Evolutionary conservation across 2,329 filamentous ascomycete species (phyloP).

Genomic region (Graphilbum fragrans): DNA sequence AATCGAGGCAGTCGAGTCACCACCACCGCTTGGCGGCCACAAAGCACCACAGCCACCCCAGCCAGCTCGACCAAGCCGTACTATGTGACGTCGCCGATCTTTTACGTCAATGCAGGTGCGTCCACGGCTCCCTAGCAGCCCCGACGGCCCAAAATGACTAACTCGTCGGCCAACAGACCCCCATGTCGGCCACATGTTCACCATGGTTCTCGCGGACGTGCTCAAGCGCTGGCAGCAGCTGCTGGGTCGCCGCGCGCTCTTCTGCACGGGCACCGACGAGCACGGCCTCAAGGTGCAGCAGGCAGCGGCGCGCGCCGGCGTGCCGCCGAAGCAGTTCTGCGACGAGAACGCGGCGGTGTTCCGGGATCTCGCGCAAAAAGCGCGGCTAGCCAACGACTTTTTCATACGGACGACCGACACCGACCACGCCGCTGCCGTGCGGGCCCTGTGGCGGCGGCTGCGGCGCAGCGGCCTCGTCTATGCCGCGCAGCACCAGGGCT

Average conservation of each 20-base stretch:
- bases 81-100: constrained; percentile 94
- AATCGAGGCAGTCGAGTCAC: too few relatives aligned
- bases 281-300: constrained; percentile 96
- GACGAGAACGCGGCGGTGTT: constrained; percentile 75
- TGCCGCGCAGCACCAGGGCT: constrained; percentile 75
- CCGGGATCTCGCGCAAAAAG: constrained; percentile 55
- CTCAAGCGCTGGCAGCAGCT: constrained; percentile 84
- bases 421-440: constrained; percentile 71
- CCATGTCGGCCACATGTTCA: constrained; percentile 90
- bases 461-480: constrained; percentile 70
- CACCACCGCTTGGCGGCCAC: background rate
- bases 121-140: background rate
- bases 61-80: constrained; percentile 56
- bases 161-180: too few relatives aligned
- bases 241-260: constrained; percentile 44
- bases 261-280: constrained; percentile 91
- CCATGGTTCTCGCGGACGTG: constrained; percentile 81
- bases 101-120: constrained; percentile 92
- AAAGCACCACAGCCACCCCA: constrained; percentile 1
- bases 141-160: constrained; percentile 2
- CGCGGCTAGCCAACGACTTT: constrained; percentile 63
- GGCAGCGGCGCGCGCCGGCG: constrained; percentile 59
- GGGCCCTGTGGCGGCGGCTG: constrained; percentile 79
- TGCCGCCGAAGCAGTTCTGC: constrained; percentile 74
- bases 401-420: constrained; percentile 88